Evolutionary conservation across 495 filamentous ascomycete genomes (phyloP), one percentile per base, ranked within the genome.

Genomic region (Aspergillus coremiiformis): DNA sequence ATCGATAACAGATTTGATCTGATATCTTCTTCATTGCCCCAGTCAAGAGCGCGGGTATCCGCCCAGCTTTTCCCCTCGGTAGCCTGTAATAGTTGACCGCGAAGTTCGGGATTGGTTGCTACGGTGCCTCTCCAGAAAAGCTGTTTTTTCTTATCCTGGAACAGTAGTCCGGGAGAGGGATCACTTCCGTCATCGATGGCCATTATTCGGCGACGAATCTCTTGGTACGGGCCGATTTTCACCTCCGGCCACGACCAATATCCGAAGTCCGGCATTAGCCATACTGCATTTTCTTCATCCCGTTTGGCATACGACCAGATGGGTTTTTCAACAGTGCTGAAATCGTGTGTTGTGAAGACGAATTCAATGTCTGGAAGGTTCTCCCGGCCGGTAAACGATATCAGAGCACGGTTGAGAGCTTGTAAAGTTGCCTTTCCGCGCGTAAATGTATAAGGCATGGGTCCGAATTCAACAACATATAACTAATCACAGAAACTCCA

Each of bases 231-330:
- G 17, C 74, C 73, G 39, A 83, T 67, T 49, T 73, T 68, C 39
- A 72, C 64, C 14, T 78, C 63, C 1, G 74, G 64, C 79, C 80
- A 85, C 0, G 77, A 67, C 80, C 81, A 87, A 65, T 78, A 83
- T 55, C 78, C 74, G 63, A 86, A 87, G 68, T 87, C 83, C 4
- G 85, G 84, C 60, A 87, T 82, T 1, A 84, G 55, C 75, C 83
- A 86, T 37, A 54, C 49, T 5, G 21, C 70, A 68, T 12, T 64
- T 32, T 67, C n/a, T n/a, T n/a, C n/a, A n/a, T n/a, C n/a, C n/a
- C n/a, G n/a, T n/a, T n/a, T n/a, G n/a, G n/a, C n/a, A n/a, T n/a
- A n/a, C n/a, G n/a, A n/a, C n/a, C 61, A 14, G 41, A 42, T 27
- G 43, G 49, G 11, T 44, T 61, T 32, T 47, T 52, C 4, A 75